Base-by-base conservation (phyloP, 192 early-diverging fungal species). In the Irineochytrium annulatum region DNA sequence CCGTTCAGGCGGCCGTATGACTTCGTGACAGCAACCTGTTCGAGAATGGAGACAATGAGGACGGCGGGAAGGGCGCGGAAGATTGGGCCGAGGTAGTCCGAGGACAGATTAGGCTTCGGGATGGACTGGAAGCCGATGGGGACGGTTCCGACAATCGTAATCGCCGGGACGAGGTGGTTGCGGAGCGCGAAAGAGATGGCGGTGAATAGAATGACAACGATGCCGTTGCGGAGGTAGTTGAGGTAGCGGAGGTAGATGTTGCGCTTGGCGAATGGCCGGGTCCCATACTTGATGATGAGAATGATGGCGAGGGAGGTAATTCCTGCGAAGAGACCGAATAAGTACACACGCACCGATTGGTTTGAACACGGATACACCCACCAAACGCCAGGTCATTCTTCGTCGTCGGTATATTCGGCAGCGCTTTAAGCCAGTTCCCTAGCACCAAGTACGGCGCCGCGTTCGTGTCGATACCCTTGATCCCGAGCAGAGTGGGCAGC, bases 21-120 rank as follows among this genome's bases (percentile, higher is more conserved):
- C 75, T 90, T 93, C 51, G 84, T 75, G 55, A 97, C 88, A 26
- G 91, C 89, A 69, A 93, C 84, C 64, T 95, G 93, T 73, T 97
- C 94, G 57, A 97, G 77, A 43, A 97, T 82, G 48, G 84, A 67
- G 35, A 94, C 77, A 3, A 97, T 73, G 24, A 87, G 71, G 17
- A 89, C 79, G 27, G 82, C 79, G 28, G 83, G 77, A 33, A 91
- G 64, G 0, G 75, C 65, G 3, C 13, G 55, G 3, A 65, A 48
- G 19, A 69, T 43, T 13, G 4, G 29, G 48, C 33, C n/a, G 45
- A 90, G 51, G 13, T 63, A 52, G 1, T 88, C 86, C 3, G 88
- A 79, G 5, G 41, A 16, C n/a, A 62, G 16, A 0, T 37, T 22
- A 22, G 44, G 31, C 26, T 43, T 13, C 8, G 16, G 17, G 43